A percentile compares a stretch with the other conserved stretches of the same genome.
Conservation (phyloP, 768 basidiomycete genomes). For the Clavulina sp. region DNA sequence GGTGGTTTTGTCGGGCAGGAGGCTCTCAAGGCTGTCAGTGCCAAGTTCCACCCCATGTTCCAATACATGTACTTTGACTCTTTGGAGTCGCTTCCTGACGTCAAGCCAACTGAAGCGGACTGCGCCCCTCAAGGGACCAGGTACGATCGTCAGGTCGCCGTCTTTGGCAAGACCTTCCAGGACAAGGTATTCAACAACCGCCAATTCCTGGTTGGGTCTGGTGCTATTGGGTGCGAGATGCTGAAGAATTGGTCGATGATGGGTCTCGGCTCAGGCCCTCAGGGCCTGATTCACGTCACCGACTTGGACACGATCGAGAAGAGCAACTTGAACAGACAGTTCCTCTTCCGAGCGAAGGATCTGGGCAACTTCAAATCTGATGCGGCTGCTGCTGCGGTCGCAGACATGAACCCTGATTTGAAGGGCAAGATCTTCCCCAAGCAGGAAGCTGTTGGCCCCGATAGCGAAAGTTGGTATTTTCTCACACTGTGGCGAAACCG, state of each 20-base stretch:
- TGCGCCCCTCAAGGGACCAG: conserved; percentile 66
- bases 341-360: conserved; percentile 93
- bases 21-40: conserved; percentile 88
- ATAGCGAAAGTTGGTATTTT: conserved; percentile 71
- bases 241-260: conserved; percentile 99
- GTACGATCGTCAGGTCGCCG: conserved; percentile 89
- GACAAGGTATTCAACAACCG: conserved; percentile 74
- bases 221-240: conserved; percentile 99
- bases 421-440: conserved; percentile 69
- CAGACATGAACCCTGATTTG: conserved; percentile 90
- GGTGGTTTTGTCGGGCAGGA: conserved; percentile 98
- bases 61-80: conserved; percentile 97
- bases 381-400: conserved; percentile 76
- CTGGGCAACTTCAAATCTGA: conserved; percentile 95
- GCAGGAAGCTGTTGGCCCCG: conserved; percentile 85
- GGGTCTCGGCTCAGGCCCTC: conserved; percentile 67
- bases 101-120: conserved; percentile 63
- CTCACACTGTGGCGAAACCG: background rate
- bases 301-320: conserved; percentile 99
- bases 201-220: conserved; percentile 96
- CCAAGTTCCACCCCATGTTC: conserved; percentile 93
- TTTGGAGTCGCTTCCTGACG: conserved; percentile 73
- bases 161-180: conserved; percentile 89
- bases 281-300: conserved; percentile 78
- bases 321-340: conserved; percentile 94